Evolutionary conservation across 2,329 filamentous ascomycete species (phyloP).

Genomic region (Cercospora brassicicola): DNA sequence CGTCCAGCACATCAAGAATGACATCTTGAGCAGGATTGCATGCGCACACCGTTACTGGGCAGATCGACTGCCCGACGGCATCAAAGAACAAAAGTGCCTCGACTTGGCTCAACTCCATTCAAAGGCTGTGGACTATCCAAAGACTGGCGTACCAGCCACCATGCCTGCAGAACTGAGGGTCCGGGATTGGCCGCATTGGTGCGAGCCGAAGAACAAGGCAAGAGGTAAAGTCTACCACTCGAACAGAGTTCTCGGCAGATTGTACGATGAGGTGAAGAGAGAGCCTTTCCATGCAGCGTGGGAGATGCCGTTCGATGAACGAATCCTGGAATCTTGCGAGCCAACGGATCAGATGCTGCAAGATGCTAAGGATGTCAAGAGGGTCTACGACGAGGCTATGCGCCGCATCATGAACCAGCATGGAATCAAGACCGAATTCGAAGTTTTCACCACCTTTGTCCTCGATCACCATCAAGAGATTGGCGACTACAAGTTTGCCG

Average conservation of each 20-base stretch:
- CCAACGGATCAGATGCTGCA: slow-evolving; percentile 57
- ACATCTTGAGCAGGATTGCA: slow-evolving; percentile 77
- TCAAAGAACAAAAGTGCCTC: slow-evolving; percentile 68
- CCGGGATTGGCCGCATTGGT: slow-evolving; percentile 76
- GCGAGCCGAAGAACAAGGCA: slow-evolving; percentile 59
- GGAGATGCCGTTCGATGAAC: slow-evolving; percentile 69
- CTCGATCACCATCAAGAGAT: slow-evolving; percentile 70
- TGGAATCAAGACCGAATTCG: slow-evolving; percentile 82
- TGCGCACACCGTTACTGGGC: slow-evolving; percentile 76
- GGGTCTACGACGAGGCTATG: slow-evolving; percentile 73
- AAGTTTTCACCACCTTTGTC: slow-evolving; percentile 85
- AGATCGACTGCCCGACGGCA: slow-evolving; percentile 61
- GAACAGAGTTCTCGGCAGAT: slow-evolving; percentile 68
- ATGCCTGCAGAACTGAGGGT: slow-evolving; percentile 65
- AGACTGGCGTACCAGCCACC: slow-evolving; percentile 76
- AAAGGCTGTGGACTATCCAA: slow-evolving; percentile 88
- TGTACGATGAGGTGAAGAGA: slow-evolving; percentile 74
- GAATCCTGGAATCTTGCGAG: slow-evolving; percentile 66
- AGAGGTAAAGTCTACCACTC: slow-evolving; percentile 63
- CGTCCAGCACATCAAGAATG: slow-evolving; percentile 88
- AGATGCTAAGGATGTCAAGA: slow-evolving; percentile 67
- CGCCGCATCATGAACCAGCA: slow-evolving; percentile 81
- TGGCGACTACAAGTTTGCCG: slow-evolving; percentile 81
- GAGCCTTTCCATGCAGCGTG: slow-evolving; percentile 74
- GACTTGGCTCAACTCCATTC: slow-evolving; percentile 80